These are phyloP conservation scores for Chlorella sorokiniana DNA, from an alignment of 139 green algal species.

Conservation along the genomic window DNA sequence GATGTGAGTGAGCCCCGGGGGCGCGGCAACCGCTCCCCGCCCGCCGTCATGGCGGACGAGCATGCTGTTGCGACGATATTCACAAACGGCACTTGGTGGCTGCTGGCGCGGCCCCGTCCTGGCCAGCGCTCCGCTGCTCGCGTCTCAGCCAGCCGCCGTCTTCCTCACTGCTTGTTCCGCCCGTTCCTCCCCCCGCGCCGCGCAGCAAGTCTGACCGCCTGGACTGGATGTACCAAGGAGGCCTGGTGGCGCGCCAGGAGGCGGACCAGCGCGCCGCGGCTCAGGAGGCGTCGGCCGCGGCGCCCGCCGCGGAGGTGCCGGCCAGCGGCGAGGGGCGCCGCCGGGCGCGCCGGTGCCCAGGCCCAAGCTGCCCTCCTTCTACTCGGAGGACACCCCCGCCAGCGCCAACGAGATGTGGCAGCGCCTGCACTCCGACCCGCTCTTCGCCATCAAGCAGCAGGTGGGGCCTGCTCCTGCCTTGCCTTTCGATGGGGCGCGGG, in stretches of 20 bases:
- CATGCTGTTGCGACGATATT: no score
- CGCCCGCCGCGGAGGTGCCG: not conserved
- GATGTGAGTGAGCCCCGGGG: constrained; percentile 39
- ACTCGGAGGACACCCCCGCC: constrained; percentile 64
- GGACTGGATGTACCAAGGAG: constrained; percentile 96
- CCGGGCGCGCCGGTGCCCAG: constrained; percentile 27
- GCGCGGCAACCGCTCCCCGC: no score
- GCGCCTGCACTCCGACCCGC: constrained; percentile 89
- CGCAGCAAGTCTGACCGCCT: constrained; percentile 74
- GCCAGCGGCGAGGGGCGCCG: not conserved
- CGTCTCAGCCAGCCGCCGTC: not conserved
- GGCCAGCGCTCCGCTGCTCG: not conserved
- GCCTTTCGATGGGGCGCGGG: not conserved
- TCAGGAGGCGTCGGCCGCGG: constrained; percentile 51
- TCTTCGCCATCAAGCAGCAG: constrained; percentile 85
- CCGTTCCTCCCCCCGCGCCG: not conserved
- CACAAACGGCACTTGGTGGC: no score
- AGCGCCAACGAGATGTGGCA: constrained; percentile 91
- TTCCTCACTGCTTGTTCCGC: not conserved
- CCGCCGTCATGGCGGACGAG: no score
- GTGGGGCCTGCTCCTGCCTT: not conserved
- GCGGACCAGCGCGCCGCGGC: constrained; percentile 76
- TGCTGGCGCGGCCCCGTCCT: not conserved
- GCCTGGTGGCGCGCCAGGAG: constrained; percentile 77
- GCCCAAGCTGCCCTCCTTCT: constrained; percentile 65